These are phyloP conservation scores for Abortiporus biennis DNA, from an alignment of 1,284 basidiomycete species.

Conservation along the genomic window DNA sequence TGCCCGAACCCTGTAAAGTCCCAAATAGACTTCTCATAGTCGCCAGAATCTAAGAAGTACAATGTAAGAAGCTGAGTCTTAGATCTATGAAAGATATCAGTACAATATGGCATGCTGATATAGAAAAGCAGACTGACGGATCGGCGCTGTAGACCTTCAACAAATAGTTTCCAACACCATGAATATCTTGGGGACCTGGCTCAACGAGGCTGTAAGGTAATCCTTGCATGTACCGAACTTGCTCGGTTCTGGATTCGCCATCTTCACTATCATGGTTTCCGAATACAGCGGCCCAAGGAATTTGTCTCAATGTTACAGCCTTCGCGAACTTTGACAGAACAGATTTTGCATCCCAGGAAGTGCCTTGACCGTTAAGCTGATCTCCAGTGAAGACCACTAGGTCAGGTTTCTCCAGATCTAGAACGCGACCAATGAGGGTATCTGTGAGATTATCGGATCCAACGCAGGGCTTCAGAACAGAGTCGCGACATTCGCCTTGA, in stretches of 20 bases:
- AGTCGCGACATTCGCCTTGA: conserved; percentile 68
- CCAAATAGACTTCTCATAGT: conserved; percentile 55
- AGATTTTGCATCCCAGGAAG: conserved; percentile 81
- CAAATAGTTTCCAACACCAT: conserved; percentile 87
- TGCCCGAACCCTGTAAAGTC: conserved; percentile 58
- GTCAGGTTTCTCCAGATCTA: conserved; percentile 86
- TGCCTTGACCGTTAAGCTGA: conserved; percentile 83
- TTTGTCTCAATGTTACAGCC: conserved; percentile 66
- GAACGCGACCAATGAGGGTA: conserved; percentile 57
- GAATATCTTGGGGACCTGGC: conserved; percentile 74
- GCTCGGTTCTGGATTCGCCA: conserved; percentile 52
- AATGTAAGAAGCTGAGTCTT: conserved; percentile 82
- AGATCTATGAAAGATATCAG: conserved; percentile 42
- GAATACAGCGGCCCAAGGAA: conserved; percentile 89
- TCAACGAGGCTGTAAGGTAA: conserved; percentile 84
- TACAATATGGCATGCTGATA: conserved; percentile 8
- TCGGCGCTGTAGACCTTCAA: conserved; percentile 73
- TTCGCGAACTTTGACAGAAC: conserved; percentile 85
- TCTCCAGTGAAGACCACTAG: conserved; percentile 87
- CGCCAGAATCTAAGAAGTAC: conserved; percentile 91
- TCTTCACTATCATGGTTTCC: conserved; percentile 90
- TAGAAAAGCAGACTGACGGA: conserved; percentile 38
- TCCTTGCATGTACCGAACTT: conserved; percentile 68
- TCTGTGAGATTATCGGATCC: conserved; percentile 72
- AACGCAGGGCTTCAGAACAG: conserved; percentile 44